Percentiles rank a stretch among this genome's conserved stretches.
These are phyloP conservation scores for Vicia villosa DNA, from an alignment of 306 rosid genomes.

Conservation along the genomic window DNA sequence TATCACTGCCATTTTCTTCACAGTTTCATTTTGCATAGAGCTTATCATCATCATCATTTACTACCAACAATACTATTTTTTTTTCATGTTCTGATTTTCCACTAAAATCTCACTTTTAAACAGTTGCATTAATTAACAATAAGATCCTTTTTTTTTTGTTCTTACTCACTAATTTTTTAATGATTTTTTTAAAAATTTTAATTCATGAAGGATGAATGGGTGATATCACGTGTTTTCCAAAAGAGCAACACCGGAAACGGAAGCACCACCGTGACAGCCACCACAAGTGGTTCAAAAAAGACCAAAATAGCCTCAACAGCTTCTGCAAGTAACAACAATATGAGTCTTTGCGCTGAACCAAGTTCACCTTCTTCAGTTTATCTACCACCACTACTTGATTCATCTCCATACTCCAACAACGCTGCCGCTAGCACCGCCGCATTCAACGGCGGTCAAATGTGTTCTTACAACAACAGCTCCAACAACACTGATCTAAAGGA, in stretches of 20 bases:
- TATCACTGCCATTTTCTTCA: not conserved
- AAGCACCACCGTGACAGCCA: conserved; percentile 32
- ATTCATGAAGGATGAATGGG: conserved; percentile 85
- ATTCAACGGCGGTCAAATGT: conserved; percentile 53
- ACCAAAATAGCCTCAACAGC: conserved; percentile 33
- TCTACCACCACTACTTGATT: conserved; percentile 86
- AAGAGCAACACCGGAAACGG: conserved; percentile 50
- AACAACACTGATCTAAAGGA: conserved; percentile 56
- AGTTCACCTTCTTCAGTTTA: conserved; percentile 81
- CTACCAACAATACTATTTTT: not conserved
- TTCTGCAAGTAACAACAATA: conserved; percentile 18
- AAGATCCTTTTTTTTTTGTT: not conserved
- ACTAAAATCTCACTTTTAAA: not conserved
- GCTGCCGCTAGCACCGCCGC: conserved; percentile 14
- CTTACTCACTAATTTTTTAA: not conserved
- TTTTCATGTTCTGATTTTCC: not conserved
- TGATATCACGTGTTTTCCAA: conserved; percentile 87
- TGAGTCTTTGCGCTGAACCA: conserved; percentile 57
- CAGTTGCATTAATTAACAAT: not conserved
- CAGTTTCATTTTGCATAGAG: not conserved
- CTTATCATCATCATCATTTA: not conserved
- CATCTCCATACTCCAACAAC: conserved; percentile 51
- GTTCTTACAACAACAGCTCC: conserved; percentile 50
- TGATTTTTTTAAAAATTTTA: not conserved
- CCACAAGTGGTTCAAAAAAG: conserved; percentile 55